Conservation (phyloP, 495 filamentous ascomycete genomes). For the Penicillium goetzii region DNA sequence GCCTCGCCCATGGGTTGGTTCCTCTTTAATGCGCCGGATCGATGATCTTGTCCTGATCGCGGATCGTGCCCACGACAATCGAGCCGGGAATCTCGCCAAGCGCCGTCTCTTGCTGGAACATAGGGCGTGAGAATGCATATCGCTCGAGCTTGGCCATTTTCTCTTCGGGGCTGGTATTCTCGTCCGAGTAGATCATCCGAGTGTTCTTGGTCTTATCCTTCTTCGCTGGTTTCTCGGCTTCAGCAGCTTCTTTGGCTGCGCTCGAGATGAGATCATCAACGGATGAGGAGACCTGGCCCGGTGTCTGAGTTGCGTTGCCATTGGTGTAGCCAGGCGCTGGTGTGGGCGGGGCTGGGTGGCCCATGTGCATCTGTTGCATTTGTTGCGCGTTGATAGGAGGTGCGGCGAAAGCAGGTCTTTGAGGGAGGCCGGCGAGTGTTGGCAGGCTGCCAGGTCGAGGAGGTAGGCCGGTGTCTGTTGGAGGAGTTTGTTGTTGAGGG, state of each 20-base stretch:
- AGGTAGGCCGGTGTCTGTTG: constrained; percentile 45
- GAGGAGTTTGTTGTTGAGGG: constrained; percentile 41
- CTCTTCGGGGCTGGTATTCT: constrained; percentile 82
- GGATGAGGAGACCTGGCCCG: constrained; percentile 49
- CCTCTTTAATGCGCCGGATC: constrained; percentile 39
- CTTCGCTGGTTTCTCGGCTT: constrained; percentile 60
- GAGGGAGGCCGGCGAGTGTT: constrained; percentile 61
- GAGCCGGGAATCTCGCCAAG: constrained; percentile 45
- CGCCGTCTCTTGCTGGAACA: constrained; percentile 37
- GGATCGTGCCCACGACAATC: constrained; percentile 39
- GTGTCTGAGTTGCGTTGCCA: constrained; percentile 39
- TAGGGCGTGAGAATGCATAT: constrained; percentile 70
- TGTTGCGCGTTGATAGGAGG: constrained; percentile 60
- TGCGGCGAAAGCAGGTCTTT: constrained; percentile 63
- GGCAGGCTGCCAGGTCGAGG: constrained; percentile 57
- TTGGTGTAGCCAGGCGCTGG: constrained; percentile 40
- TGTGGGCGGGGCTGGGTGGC: constrained; percentile 45
- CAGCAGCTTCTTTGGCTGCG: constrained; percentile 34
- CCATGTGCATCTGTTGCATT: constrained; percentile 68
- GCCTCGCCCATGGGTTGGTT: not conserved
- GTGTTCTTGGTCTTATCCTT: constrained; percentile 69
- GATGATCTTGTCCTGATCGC: constrained; percentile 42
- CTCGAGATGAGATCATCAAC: constrained; percentile 65
- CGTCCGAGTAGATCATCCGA: constrained; percentile 78
- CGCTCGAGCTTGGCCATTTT: constrained; percentile 77